These are phyloP conservation scores for Pythium inflatum DNA, from an alignment of 352 stramenopile species.

Conservation along the genomic window DNA sequence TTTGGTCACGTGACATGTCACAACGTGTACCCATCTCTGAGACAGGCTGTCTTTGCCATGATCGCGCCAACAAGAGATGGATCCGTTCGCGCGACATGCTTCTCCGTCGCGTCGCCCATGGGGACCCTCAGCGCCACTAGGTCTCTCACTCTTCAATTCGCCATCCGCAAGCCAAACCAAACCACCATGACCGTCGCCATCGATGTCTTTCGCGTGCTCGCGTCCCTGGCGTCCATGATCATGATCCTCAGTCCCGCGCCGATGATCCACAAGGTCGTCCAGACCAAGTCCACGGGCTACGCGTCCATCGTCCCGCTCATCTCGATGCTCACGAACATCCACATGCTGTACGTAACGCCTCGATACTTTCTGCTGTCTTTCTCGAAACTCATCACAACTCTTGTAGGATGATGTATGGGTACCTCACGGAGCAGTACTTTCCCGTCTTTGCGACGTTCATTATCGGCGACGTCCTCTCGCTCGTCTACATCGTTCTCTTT, in stretches of 20 bases:
- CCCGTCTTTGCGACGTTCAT: conserved; percentile 53
- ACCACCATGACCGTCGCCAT: neutral
- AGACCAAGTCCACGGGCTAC: conserved; percentile 42
- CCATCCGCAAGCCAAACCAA: too few species aligned
- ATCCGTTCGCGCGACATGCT: too few species aligned
- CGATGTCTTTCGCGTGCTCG: conserved; percentile 36
- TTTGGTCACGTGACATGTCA: too few species aligned
- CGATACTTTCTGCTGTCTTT: neutral
- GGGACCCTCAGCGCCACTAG: too few species aligned
- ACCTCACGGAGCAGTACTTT: conserved; percentile 51
- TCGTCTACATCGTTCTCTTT: conserved; percentile 54
- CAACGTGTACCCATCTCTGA: too few species aligned
- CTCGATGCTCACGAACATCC: conserved; percentile 50
- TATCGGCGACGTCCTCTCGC: conserved; percentile 38
- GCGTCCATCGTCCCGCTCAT: conserved; percentile 61
- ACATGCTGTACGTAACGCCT: conserved; percentile 34
- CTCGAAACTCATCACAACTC: neutral
- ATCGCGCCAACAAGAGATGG: too few species aligned
- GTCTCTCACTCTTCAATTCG: too few species aligned
- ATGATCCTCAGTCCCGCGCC: conserved; percentile 56
- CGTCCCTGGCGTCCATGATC: conserved; percentile 35
- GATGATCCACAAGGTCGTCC: conserved; percentile 43
- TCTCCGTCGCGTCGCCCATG: too few species aligned
- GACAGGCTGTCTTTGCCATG: too few species aligned
- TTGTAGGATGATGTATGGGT: conserved; percentile 52